Conservation (phyloP, 352 stramenopile species). For the Globisporangium nunn region DNA sequence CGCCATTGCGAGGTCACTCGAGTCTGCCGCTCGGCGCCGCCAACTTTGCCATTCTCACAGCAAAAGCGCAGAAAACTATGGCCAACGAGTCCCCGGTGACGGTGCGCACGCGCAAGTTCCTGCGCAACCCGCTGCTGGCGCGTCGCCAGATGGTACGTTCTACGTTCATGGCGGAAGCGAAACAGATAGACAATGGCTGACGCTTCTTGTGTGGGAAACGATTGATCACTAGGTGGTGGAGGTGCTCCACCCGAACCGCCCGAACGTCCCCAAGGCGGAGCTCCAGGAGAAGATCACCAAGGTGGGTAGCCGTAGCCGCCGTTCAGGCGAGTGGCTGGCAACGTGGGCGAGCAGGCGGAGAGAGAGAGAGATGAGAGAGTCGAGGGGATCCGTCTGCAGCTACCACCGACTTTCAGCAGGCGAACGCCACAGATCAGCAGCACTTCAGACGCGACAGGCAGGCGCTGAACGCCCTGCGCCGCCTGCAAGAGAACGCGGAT, state of each 20-base stretch:
- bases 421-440: background rate
- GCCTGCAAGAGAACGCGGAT: background rate
- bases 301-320: slow-evolving; percentile 45
- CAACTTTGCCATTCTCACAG: slow-evolving; percentile 39
- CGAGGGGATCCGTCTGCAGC: background rate
- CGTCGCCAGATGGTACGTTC: slow-evolving; percentile 95
- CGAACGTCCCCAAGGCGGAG: slow-evolving; percentile 97
- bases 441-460: background rate
- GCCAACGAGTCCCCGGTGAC: slow-evolving; percentile 93
- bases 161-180: too few relatives aligned
- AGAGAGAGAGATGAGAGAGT: slow-evolving; percentile 3
- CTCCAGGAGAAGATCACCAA: slow-evolving; percentile 96
- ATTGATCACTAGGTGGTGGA: slow-evolving; percentile 88
- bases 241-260: slow-evolving; percentile 95
- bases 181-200: background rate
- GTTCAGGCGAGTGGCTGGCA: background rate
- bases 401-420: background rate
- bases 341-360: background rate
- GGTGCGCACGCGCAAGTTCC: slow-evolving; percentile 99
- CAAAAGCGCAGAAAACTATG: slow-evolving; percentile 79
- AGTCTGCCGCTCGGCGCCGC: background rate
- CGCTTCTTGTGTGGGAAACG: background rate
- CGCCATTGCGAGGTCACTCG: background rate
- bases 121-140: slow-evolving; percentile 96
- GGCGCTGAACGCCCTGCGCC: background rate